phyloP scores from a whole-genome alignment of 164 flowering plant species.

The Chimonanthus praecox region DNA sequence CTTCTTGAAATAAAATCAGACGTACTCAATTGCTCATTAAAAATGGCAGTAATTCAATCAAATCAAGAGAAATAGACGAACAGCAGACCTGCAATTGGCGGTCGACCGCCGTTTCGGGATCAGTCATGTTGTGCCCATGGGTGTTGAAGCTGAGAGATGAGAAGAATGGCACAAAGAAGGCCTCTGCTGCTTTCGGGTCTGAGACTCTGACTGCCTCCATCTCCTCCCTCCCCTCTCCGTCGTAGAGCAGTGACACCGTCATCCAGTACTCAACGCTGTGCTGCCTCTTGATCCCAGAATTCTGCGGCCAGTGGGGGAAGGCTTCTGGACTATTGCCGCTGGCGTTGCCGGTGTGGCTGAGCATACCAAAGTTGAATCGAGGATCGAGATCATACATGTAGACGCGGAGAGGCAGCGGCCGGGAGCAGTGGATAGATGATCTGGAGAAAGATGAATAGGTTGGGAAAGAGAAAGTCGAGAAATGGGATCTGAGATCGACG shows the following conservation, averaged over 20 bases:
- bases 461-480: constrained; percentile 23
- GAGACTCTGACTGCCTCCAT: constrained; percentile 71
- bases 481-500: constrained; percentile 45
- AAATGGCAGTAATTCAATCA: not conserved
- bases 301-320: constrained; percentile 60
- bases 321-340: constrained; percentile 24
- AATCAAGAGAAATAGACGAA: not conserved
- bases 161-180: constrained; percentile 88
- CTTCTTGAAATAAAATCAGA: not conserved
- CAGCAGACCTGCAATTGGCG: constrained; percentile 58
- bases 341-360: constrained; percentile 23
- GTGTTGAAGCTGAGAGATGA: constrained; percentile 87
- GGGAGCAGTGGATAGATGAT: constrained; percentile 19
- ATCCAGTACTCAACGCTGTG: constrained; percentile 98
- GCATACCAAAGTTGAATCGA: constrained; percentile 70
- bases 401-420: constrained; percentile 47
- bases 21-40: not conserved
- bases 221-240: constrained; percentile 21
- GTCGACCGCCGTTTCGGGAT: constrained; percentile 69
- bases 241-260: constrained; percentile 65
- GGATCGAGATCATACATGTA: constrained; percentile 87
- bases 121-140: constrained; percentile 79
- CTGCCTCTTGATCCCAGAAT: constrained; percentile 66
- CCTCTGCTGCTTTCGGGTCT: constrained; percentile 76
- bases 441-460: constrained; percentile 5